phyloP scores from a whole-genome alignment of 331 rosid species.

The Phaseolus coccineus region DNA sequence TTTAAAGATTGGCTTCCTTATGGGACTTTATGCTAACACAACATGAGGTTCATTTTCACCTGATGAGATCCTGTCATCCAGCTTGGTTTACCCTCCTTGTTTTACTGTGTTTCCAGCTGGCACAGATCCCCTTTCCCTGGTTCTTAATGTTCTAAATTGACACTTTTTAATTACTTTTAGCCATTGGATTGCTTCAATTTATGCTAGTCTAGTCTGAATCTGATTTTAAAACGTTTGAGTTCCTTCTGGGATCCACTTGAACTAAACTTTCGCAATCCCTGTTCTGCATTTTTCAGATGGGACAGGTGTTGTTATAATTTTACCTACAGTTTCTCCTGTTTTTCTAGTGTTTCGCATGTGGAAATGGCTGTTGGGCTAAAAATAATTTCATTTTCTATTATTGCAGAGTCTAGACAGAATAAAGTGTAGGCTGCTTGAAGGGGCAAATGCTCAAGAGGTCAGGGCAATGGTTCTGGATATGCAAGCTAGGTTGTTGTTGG shows the following conservation, averaged over 20 bases:
- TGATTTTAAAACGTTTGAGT: constrained; percentile 10
- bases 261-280: constrained; percentile 9
- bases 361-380: constrained; percentile 36
- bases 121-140: neutral
- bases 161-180: neutral
- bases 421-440: constrained; percentile 94
- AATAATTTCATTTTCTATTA: constrained; percentile 38
- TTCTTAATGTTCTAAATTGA: neutral
- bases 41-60: constrained; percentile 22
- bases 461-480: constrained; percentile 96
- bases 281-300: constrained; percentile 18
- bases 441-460: constrained; percentile 95
- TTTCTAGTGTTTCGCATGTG: constrained; percentile 9
- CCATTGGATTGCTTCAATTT: constrained; percentile 5
- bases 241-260: neutral
- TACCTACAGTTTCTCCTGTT: constrained; percentile 17
- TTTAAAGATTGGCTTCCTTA: constrained; percentile 14
- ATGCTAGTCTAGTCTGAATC: constrained; percentile 9
- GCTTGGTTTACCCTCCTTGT: constrained; percentile 20
- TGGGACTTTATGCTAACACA: neutral
- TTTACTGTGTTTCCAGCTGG: neutral
- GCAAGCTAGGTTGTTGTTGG: constrained; percentile 97
- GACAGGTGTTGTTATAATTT: constrained; percentile 20
- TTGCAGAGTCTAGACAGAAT: constrained; percentile 93
- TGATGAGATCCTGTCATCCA: neutral